Evolutionary conservation across 1,139 yeast genomes (phyloP).

Genomic region (Saccharomyces uvarum): DNA sequence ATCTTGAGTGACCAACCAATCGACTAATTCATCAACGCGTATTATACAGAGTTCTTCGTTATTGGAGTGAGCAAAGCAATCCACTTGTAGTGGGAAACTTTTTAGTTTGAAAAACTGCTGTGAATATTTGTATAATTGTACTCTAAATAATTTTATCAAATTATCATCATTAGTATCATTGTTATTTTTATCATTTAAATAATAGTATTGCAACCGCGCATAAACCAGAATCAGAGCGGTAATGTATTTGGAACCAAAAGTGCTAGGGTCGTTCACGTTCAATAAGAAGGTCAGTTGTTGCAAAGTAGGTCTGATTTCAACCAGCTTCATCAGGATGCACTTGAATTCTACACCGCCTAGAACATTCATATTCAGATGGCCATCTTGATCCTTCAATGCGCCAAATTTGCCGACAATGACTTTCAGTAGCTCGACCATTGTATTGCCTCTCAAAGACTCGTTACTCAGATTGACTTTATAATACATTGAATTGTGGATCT

Average conservation of each 20-base stretch:
- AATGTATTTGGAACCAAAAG: slow-evolving; percentile 27
- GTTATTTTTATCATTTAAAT: slow-evolving; percentile 10
- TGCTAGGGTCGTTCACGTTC: slow-evolving; percentile 1
- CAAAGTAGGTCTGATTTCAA: slow-evolving; percentile 28
- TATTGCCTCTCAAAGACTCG: slow-evolving; percentile 26
- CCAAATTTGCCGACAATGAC: slow-evolving; percentile 26
- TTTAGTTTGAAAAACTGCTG: slow-evolving; percentile 29
- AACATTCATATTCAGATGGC: slow-evolving; percentile 13
- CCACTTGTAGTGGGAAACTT: slow-evolving; percentile 18
- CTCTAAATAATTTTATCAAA: slow-evolving; percentile 12
- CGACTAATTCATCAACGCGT: slow-evolving; percentile 30
- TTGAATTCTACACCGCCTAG: slow-evolving; percentile 31
- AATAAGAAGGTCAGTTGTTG: slow-evolving; percentile 22
- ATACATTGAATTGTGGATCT: slow-evolving; percentile 27
- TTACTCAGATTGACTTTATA: slow-evolving; percentile 25
- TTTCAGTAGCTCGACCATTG: slow-evolving; percentile 17
- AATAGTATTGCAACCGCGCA: slow-evolving; percentile 28
- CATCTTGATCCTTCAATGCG: slow-evolving; percentile 11
- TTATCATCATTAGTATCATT: slow-evolving; percentile 8
- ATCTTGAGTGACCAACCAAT: slow-evolving; percentile 20
- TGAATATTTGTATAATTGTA: slow-evolving; percentile 9
- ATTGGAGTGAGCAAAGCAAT: slow-evolving; percentile 26
- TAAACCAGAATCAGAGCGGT: slow-evolving; percentile 25
- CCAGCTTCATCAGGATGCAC: slow-evolving; percentile 28
- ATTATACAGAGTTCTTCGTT: slow-evolving; percentile 13